Base-by-base conservation (phyloP, 371 early-diverging fungal species). In the Quaeritorhiza haematococci region DNA sequence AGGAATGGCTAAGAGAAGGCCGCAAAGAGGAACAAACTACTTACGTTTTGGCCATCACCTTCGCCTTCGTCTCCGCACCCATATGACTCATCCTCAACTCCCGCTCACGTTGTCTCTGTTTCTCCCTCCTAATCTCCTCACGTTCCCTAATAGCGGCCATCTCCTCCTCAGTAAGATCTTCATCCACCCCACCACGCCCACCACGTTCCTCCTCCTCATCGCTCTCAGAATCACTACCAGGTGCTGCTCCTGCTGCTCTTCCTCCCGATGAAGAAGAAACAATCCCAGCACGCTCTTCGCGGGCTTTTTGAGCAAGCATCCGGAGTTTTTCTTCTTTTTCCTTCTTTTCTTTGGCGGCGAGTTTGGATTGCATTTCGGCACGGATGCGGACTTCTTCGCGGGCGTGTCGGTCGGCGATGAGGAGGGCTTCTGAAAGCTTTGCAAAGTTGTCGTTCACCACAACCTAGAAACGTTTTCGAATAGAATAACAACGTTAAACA, bases 361-460 rank as follows among this genome's bases (percentile, higher is more conserved):
- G 69, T 59, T 88, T 91, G 42, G 90, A 83, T 66, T 91, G 88
- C 87, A 96, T 88, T 57, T 90, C 72, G 21, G 87, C 86, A 42
- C 97, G 82, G 61, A 91, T 85, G 59, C 87, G 73, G 6, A 97
- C 93, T 73, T 97, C 97, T 33, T 92, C 92, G 44, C 96, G 84
- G 23, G 94, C 93, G 63, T 94, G 93, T 24, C 92, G 82, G 62
- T 96, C 93, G 10, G 98, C 97, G 47, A 94, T 85, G 35, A 83
- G 88, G 23, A 98, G 73, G 0, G 98, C 93, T 69, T 98, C 98
- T 0, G 95, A 84, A 8, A 98, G 80, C 61, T 90, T 90, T 17
- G 96, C 94, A 80, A 98, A 96, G 53, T 92, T 92, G 61, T 96
- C 93, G 69, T 92, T 96, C 59, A 98, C 93, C 13, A 64, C 56